Percentiles rank a stretch among this genome's conserved stretches.
Evolutionary conservation across 2,329 filamentous ascomycete genomes (phyloP).

Genomic region (Ascochyta rabiei): DNA sequence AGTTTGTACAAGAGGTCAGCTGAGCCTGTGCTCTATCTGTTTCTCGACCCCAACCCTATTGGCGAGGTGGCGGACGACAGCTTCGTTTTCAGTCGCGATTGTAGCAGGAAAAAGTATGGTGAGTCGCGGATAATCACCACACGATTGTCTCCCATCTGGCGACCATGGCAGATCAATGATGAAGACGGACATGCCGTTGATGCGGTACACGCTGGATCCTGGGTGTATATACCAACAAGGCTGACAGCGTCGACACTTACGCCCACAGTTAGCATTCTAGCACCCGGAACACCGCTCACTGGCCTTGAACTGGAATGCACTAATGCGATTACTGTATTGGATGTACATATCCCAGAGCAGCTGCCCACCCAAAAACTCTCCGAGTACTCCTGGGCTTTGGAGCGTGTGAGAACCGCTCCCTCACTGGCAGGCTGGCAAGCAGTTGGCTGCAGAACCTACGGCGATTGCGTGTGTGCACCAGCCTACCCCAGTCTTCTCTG

Average conservation of each 20-base stretch:
- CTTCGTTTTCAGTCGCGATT: slow-evolving; percentile 63
- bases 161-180: slow-evolving; percentile 33
- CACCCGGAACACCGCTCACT: neutral
- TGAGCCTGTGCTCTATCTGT: slow-evolving; percentile 57
- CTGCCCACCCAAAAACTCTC: slow-evolving; percentile 10
- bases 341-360: slow-evolving; percentile 19
- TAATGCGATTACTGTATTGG: slow-evolving; percentile 25
- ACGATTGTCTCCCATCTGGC: slow-evolving; percentile 47
- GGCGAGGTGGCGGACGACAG: slow-evolving; percentile 55
- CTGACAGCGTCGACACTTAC: slow-evolving; percentile 6
- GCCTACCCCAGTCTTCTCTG: slow-evolving; percentile 31
- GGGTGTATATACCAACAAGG: slow-evolving; percentile 12
- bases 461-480: slow-evolving; percentile 35
- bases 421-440: slow-evolving; percentile 31
- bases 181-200: slow-evolving; percentile 2
- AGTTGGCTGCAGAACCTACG: neutral
- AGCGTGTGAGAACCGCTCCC: slow-evolving; percentile 23
- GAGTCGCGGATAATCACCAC: slow-evolving; percentile 56
- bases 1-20: slow-evolving; percentile 58
- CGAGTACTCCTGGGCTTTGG: slow-evolving; percentile 31
- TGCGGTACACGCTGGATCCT: slow-evolving; percentile 14
- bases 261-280: slow-evolving; percentile 11
- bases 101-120: slow-evolving; percentile 54
- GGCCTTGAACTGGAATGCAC: slow-evolving; percentile 20
- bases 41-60: slow-evolving; percentile 61